Evolutionary conservation across 2,329 filamentous ascomycete genomes (phyloP).

Genomic region (Aaosphaeria arxii): DNA sequence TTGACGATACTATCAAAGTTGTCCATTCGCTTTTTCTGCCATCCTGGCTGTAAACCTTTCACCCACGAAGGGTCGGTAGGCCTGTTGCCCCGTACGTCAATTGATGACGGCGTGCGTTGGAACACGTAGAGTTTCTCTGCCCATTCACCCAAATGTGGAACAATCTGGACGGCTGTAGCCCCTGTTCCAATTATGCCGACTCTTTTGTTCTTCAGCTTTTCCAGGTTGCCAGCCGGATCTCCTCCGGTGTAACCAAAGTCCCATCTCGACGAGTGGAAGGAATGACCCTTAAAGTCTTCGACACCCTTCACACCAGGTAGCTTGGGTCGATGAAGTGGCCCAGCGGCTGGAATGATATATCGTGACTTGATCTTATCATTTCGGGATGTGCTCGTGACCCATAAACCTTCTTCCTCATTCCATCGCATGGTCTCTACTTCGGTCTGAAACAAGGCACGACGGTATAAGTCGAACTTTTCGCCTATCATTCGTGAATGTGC

Average conservation of each 20-base stretch:
- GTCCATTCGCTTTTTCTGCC: constrained; percentile 47
- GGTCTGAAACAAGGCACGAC: constrained; percentile 48
- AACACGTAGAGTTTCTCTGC: constrained; percentile 55
- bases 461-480: constrained; percentile 42
- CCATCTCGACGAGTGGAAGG: constrained; percentile 30
- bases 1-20: constrained; percentile 45
- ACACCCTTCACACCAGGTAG: constrained; percentile 24
- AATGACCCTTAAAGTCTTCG: constrained; percentile 15
- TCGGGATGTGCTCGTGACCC: constrained; percentile 19
- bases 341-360: constrained; percentile 41
- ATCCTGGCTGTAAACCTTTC: constrained; percentile 37
- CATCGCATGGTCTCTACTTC: constrained; percentile 44
- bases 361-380: constrained; percentile 30
- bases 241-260: constrained; percentile 25
- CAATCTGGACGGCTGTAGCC: constrained; percentile 28
- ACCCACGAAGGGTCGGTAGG: constrained; percentile 14
- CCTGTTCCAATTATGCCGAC: constrained; percentile 34
- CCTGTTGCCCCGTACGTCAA: constrained; percentile 35
- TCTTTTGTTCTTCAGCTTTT: constrained; percentile 34
- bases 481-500: constrained; percentile 47
- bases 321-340: constrained; percentile 43
- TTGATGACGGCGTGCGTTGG: constrained; percentile 52
- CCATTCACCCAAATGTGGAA: constrained; percentile 42
- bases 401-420: constrained; percentile 42
- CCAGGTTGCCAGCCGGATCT: constrained; percentile 15